Evolutionary conservation across 768 basidiomycete species (phyloP), one percentile per base, ranked within the genome.

Genomic region (Atractiella rhizophila): DNA sequence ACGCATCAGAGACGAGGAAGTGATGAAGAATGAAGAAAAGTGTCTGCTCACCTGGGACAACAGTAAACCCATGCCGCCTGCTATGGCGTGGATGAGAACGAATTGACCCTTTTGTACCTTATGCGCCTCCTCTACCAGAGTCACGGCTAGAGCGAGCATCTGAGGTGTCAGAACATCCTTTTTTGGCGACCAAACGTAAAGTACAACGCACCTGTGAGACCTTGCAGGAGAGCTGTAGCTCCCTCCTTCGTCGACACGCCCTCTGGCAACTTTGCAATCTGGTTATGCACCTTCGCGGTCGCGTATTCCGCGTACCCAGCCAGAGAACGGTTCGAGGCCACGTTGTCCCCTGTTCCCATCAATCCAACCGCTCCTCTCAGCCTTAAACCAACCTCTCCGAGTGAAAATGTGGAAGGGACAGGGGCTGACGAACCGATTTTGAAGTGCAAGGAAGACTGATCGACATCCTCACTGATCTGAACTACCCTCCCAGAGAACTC

Each of bases 41-140:
- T 28, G 28, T 20, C 35, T 43, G 36, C 51, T 39, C 45, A 63
- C 55, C 51, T 63, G 63, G 37, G 54, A 55, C 13, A 64, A 54
- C 21, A 60, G 40, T 2, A 61, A 48, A 1, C 66, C 88, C 9
- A 91, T 65, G 10, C 86, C 85, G 25, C 88, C 88, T 0, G 88
- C 85, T 26, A 88, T 68, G 25, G 88, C 86, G 55, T 91, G 80
- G 2, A 94, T 68, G 29, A 51, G 42, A n/a, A 55, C 46, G 30
- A 37, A 49, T 37, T 54, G 42, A 2, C 61, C 60, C 35, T 54
- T 68, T 57, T 83, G 67, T 42, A 86, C 76, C 32, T 71, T 60
- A 58, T 94, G 79, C 7, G 82, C 71, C 56, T 98, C 88, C 35
- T 73, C 73, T 48, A 77, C 66, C 52, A 83, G 76, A 1, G 69